phyloP scores from a whole-genome alignment of 331 rosid genomes.

The Ulmus americana region DNA sequence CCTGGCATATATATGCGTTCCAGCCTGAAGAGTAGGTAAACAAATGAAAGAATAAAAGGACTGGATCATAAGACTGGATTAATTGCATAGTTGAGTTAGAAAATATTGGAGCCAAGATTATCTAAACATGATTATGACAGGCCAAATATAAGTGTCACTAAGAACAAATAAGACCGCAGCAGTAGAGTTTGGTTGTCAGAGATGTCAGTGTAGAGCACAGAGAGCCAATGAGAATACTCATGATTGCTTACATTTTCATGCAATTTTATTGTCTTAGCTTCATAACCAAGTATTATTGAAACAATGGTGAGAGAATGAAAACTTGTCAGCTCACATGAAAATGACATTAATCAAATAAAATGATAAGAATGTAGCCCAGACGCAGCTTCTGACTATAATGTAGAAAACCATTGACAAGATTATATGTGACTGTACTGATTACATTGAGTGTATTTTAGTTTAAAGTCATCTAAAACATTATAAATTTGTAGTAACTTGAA shows the following conservation, averaged over 20 bases:
- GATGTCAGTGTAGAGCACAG: neutral
- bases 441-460: slow-evolving; percentile 5
- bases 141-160: neutral
- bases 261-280: neutral
- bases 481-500: neutral
- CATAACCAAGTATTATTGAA: neutral
- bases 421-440: neutral
- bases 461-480: slow-evolving; percentile 1
- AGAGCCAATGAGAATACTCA: neutral
- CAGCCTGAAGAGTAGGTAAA: slow-evolving; percentile 36
- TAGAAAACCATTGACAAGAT: neutral
- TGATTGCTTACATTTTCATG: neutral
- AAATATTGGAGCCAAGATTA: neutral
- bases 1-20: slow-evolving; percentile 42
- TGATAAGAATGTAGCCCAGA: neutral
- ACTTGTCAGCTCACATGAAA: slow-evolving; percentile 8
- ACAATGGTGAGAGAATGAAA: neutral
- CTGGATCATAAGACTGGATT: slow-evolving; percentile 2
- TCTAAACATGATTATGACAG: neutral
- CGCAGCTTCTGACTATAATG: neutral
- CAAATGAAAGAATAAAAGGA: slow-evolving; percentile 12
- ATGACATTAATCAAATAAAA: neutral
- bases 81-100: slow-evolving; percentile 1
- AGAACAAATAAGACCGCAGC: neutral
- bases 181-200: neutral